Conservation (phyloP, 305 asterid genomes). For the Nicotiana rustica region DNA sequence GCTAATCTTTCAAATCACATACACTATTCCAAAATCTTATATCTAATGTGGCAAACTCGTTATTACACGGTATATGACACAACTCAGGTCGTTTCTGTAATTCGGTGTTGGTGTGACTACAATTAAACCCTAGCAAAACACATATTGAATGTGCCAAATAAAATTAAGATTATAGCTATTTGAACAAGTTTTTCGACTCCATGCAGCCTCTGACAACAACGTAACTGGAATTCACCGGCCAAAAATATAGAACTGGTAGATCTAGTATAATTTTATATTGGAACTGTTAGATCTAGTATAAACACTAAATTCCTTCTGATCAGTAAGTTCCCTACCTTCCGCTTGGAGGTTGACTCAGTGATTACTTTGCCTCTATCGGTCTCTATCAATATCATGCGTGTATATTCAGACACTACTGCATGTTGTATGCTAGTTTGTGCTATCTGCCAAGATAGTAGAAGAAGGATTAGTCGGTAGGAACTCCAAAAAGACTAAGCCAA, state of each 20-base stretch:
- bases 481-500: background rate
- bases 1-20: background rate
- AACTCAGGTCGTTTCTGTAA: background rate
- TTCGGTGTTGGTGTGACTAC: no score
- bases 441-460: conserved; percentile 55
- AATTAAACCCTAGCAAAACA: background rate
- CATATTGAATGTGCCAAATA: background rate
- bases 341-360: conserved; percentile 44
- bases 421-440: conserved; percentile 67
- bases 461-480: background rate
- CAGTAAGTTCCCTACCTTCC: conserved; percentile 20
- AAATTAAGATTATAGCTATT: background rate
- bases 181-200: background rate
- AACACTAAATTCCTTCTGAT: conserved; percentile 51
- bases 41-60: background rate
- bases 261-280: no score
- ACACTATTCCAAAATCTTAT: background rate
- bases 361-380: conserved; percentile 49
- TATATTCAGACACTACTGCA: conserved; percentile 69
- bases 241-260: no score
- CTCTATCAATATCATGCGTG: conserved; percentile 68
- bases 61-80: background rate
- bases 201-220: no score
- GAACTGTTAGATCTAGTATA: conserved; percentile 15
- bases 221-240: no score